Percentiles rank a stretch among this genome's conserved stretches.
Evolutionary conservation across 495 filamentous ascomycete species (phyloP).

Genomic region (Neurospora sp.): DNA sequence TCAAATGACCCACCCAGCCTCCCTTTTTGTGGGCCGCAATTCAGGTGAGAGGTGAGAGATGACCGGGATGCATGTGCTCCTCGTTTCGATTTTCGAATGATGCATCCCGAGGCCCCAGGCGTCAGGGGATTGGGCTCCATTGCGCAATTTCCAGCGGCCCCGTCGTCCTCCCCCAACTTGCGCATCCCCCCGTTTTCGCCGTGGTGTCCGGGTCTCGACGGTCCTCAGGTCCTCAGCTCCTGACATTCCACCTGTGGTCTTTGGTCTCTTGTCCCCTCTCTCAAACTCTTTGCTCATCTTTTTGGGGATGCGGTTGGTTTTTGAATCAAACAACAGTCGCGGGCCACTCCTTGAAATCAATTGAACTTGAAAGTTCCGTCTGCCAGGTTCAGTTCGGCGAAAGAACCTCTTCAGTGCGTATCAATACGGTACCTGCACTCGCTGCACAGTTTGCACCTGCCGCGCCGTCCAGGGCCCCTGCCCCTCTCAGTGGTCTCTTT

Average conservation of each 20-base stretch:
- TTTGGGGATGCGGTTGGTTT: background rate
- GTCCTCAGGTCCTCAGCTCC: background rate
- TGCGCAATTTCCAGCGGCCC: background rate
- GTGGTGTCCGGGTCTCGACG: background rate
- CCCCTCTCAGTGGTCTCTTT: background rate
- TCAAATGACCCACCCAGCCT: background rate
- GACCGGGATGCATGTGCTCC: background rate
- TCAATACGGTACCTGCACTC: background rate
- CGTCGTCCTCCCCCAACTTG: background rate
- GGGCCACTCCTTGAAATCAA: background rate
- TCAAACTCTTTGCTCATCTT: background rate
- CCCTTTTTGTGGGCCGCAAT: conserved; percentile 10
- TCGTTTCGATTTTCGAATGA: background rate
- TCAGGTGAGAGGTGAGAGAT: background rate
- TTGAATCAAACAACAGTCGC: background rate
- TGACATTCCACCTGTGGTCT: no score
- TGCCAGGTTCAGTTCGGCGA: background rate
- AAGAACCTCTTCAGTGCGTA: background rate
- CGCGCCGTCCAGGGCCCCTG: background rate
- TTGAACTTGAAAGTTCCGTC: background rate
- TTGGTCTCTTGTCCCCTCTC: background rate
- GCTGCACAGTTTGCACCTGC: background rate
- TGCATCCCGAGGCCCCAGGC: background rate
- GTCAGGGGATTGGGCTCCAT: background rate
- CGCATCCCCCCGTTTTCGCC: background rate